These are phyloP conservation scores for Pseudoneurospora amorphoporcata DNA, from an alignment of 495 filamentous ascomycete genomes.

Conservation along the genomic window DNA sequence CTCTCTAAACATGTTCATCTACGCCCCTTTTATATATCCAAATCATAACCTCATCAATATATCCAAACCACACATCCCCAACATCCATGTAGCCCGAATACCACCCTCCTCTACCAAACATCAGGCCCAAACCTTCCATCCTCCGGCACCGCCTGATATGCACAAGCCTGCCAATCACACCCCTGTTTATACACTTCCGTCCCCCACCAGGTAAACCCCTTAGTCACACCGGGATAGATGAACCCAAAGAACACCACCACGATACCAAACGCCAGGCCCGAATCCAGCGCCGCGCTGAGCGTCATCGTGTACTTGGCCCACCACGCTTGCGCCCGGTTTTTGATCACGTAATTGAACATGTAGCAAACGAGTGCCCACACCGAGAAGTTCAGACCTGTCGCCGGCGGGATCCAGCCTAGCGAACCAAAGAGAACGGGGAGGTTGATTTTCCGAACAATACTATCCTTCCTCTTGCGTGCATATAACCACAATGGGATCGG, in stretches of 20 bases:
- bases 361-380: constrained; percentile 77
- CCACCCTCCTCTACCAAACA: constrained; percentile 30
- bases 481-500: constrained; percentile 60
- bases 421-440: constrained; percentile 64
- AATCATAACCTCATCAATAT: no score
- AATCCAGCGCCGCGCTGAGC: constrained; percentile 70
- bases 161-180: constrained; percentile 56
- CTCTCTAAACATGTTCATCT: background rate
- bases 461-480: constrained; percentile 34
- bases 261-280: constrained; percentile 66
- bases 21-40: background rate
- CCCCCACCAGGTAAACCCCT: constrained; percentile 63
- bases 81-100: background rate
- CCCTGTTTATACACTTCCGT: constrained; percentile 59
- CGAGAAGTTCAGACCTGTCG: constrained; percentile 74
- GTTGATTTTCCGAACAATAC: constrained; percentile 54
- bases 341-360: constrained; percentile 67
- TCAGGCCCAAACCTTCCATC: constrained; percentile 50
- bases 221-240: constrained; percentile 58
- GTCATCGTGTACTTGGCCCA: constrained; percentile 90
- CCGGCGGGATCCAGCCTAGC: constrained; percentile 73
- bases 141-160: constrained; percentile 40
- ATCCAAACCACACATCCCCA: background rate
- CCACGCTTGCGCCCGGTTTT: constrained; percentile 56
- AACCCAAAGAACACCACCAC: constrained; percentile 78